Base-by-base conservation (phyloP, 805 yeast genomes). In the Starmerella apicola region DNA sequence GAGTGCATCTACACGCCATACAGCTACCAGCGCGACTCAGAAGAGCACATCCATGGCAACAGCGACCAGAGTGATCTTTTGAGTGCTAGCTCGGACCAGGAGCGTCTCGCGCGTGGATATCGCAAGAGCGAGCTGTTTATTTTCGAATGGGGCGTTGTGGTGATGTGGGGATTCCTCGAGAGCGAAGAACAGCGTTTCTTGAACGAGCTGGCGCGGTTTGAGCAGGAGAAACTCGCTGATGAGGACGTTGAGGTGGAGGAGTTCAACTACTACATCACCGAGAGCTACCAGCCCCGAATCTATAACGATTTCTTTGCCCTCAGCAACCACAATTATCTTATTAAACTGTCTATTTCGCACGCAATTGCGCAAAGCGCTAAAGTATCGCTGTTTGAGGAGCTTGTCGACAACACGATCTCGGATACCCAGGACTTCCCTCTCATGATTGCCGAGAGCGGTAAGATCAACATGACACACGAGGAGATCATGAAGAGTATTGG, bases 401-500 rank as follows among this genome's bases (percentile, higher is more conserved):
- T 91, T 51, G 95, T 91, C 10, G 95, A 88, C 61, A 86, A 86
- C 58, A 91, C 98, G 3, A 91, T 91, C 55, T 95, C 85, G 57
- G 96, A 85, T 56, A 91, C 97, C 1, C 95, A 88, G 56, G 95
- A 86, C 53, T 85, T 91, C 37, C 98, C 98, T 3, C 93, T 83
- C 54, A 94, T 86, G 59, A 83, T 91, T 55, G 96, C 98, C 1
- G 74, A 76, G 26, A 78, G 91, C 9, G 98, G 98, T 55, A 86
- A 86, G 58, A 95, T 91, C 39, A 82, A 81, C 50, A 85, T 91
- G 96, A 75, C 79, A 22, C 74, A 94, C 53, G 88, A 79, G 51
- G 95, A 86, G 51, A 91, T 91, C 41, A 91, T 91, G 97, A 91
- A 85, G 63, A 79, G 91, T 43, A 91, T 91, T 42, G 98, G 98